Conservation (phyloP, 2,329 filamentous ascomycete genomes). For the Phialemoniopsis sp. region DNA sequence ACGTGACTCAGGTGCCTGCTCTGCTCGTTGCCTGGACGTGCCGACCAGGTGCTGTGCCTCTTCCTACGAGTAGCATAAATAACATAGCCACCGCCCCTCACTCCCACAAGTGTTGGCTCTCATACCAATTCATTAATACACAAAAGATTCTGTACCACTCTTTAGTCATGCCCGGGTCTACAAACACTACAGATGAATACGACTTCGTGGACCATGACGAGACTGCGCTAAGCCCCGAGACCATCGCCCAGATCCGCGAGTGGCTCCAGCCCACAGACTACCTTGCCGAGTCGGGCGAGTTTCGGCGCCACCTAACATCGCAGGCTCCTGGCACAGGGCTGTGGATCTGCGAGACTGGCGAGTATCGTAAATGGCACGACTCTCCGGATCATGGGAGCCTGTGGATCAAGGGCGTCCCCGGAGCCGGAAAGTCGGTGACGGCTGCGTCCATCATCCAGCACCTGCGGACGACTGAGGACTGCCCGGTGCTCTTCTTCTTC, state of each 20-base stretch:
- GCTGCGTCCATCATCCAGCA: slow-evolving; percentile 17
- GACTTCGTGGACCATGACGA: too few relatives aligned
- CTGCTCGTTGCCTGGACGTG: too few relatives aligned
- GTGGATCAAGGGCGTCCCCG: slow-evolving; percentile 30
- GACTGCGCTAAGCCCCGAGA: too few relatives aligned
- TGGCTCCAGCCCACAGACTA: slow-evolving; percentile 23
- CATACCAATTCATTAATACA: too few relatives aligned
- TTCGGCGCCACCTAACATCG: slow-evolving; percentile 15
- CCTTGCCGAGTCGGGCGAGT: slow-evolving; percentile 14
- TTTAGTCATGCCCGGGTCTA: too few relatives aligned
- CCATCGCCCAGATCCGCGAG: slow-evolving; percentile 10
- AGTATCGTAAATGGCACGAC: slow-evolving; percentile 15
- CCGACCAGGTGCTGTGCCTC: too few relatives aligned
- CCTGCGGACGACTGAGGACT: slow-evolving; percentile 7
- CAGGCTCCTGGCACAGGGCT: slow-evolving; percentile 15
- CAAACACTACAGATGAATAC: too few relatives aligned
- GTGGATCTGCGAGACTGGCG: slow-evolving; percentile 13
- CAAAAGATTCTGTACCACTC: too few relatives aligned
- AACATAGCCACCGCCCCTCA: too few relatives aligned
- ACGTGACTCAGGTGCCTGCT: too few relatives aligned
- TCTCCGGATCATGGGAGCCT: slow-evolving; percentile 14
- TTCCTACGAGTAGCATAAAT: too few relatives aligned
- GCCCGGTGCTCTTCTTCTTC: slow-evolving; percentile 30
- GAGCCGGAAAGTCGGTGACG: slow-evolving; percentile 31
- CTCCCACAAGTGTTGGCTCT: too few relatives aligned